Percentiles rank a stretch among this genome's conserved stretches.
Evolutionary conservation across 768 basidiomycete genomes (phyloP).

Genomic region (Hygrophorus russula): DNA sequence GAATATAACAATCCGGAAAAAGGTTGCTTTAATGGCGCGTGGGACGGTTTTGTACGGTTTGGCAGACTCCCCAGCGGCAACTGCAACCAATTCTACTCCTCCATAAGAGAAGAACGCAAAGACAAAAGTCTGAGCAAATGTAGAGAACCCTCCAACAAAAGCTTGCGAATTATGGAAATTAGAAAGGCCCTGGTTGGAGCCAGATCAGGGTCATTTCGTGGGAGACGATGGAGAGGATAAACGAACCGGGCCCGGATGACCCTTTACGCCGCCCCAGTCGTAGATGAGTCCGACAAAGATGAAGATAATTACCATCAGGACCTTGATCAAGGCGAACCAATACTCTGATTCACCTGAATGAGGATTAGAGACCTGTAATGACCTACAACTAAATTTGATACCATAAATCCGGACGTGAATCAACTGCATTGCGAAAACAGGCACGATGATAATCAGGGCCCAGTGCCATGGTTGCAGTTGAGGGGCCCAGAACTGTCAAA

Average conservation of each 20-base stretch:
- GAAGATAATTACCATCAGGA: constrained; percentile 49
- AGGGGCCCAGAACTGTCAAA: constrained; percentile 31
- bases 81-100: constrained; percentile 58
- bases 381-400: constrained; percentile 12
- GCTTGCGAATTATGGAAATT: constrained; percentile 40
- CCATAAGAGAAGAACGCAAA: constrained; percentile 64
- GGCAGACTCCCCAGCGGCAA: constrained; percentile 63
- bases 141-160: constrained; percentile 40
- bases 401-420: constrained; percentile 48
- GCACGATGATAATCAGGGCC: constrained; percentile 43
- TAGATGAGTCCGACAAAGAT: constrained; percentile 52
- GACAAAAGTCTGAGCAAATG: constrained; percentile 49
- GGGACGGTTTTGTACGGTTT: constrained; percentile 55
- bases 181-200: constrained; percentile 29
- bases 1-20: constrained; percentile 55
- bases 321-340: constrained; percentile 57
- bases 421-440: constrained; percentile 41
- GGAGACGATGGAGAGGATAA: not conserved
- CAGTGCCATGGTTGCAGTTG: constrained; percentile 40
- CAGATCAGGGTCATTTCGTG: constrained; percentile 4
- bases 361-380: not conserved
- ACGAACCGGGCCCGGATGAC: constrained; percentile 46
- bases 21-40: constrained; percentile 55
- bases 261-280: constrained; percentile 49
- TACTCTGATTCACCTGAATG: constrained; percentile 45